Base-by-base conservation (phyloP, 1,284 basidiomycete species). In the Cryptococcus hybrid region DNA sequence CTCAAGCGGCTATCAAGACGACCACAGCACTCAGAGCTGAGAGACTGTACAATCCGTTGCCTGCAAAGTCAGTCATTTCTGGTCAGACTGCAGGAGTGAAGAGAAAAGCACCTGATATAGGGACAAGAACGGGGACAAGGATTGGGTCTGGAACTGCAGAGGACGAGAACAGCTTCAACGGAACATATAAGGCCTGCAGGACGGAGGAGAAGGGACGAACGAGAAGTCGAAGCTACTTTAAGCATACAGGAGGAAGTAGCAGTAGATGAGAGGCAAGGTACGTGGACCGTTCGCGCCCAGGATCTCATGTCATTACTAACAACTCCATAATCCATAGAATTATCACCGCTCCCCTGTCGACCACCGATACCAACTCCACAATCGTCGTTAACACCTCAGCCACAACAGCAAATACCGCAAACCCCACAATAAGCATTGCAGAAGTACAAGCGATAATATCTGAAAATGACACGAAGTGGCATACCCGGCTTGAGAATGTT, bases 401-500 rank as follows among this genome's bases (percentile, higher is more conserved):
- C 24, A 24, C 24, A 24, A 24, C 24, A 24, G 24, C 24, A 24
- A 24, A 24, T 24, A 24, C 24, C 24, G 24, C 24, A 24, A 24
- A 24, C 24, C 24, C 24, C 24, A 42, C 40, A 42, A 42, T 13
- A 44, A 44, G n/a, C 47, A 43, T 54, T 3, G 48, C 50, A 4
- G 56, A 61, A 12, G 51, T 58, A 9, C 51, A 61, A 47, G 51
- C 49, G 4, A 42, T 61, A 5, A 43, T 61, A 9, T 39, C 42
- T 5, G 51, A 51, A 4, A 58, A 56, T 30, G 54, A 61, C n/a
- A 47, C 54, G 30, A 38, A 49, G 40, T 61, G 60, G 60, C 50
- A 61, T 51, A 6, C 43, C 15, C 52, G 52, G 37, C 36, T 66
- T 30, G 48, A 56, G 24, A 45, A 24, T 2, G 30, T 60, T 9